A percentile compares a stretch with the other conserved stretches of the same genome.
Evolutionary conservation across 441 rosid genomes (phyloP).

Genomic region (Corymbia citriodora): DNA sequence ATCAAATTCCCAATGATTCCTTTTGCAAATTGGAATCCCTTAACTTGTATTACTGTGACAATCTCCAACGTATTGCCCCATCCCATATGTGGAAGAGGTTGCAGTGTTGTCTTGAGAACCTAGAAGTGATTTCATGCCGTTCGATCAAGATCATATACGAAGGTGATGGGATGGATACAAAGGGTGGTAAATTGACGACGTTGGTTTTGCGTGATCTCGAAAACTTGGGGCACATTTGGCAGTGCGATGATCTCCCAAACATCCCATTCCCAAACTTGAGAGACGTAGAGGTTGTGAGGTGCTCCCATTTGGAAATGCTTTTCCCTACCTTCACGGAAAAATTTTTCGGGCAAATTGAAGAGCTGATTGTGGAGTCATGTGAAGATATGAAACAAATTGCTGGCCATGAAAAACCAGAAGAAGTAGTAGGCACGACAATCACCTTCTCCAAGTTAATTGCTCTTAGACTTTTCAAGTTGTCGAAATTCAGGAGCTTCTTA

Average conservation of each 20-base stretch:
- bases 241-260: fast-evolving
- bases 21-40: background rate
- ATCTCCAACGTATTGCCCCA: background rate
- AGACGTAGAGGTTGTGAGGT: fast-evolving
- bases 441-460: fast-evolving
- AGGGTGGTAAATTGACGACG: background rate
- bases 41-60: fast-evolving
- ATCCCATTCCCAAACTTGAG: background rate
- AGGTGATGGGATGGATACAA: fast-evolving
- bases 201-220: fast-evolving
- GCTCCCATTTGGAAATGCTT: background rate
- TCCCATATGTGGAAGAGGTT: background rate
- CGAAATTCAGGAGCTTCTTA: fast-evolving
- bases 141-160: background rate
- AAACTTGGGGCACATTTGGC: background rate
- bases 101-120: fast-evolving
- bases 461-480: fast-evolving
- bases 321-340: background rate
- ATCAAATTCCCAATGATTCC: background rate
- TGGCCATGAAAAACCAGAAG: background rate
- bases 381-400: background rate
- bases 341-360: background rate
- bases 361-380: fast-evolving
- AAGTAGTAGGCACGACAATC: fast-evolving
- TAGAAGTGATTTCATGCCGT: fast-evolving